Evolutionary conservation across 306 rosid genomes (phyloP).

Genomic region (Mimosa pudica): DNA sequence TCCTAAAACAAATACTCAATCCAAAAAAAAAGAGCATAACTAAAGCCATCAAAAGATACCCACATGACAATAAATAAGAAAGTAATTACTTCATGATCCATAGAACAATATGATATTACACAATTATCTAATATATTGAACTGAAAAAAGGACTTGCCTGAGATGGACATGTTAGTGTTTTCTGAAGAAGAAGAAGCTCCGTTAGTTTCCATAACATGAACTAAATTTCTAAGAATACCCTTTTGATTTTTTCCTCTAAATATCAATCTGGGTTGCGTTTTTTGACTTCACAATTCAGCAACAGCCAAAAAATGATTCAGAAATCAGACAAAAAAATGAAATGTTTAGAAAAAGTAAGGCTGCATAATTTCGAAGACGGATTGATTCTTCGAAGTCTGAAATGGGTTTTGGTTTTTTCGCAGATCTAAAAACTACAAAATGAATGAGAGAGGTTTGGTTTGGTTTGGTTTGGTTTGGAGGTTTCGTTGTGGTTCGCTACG

Average conservation of each 20-base stretch:
- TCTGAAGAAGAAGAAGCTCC: constrained; percentile 33
- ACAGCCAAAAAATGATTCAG: constrained; percentile 15
- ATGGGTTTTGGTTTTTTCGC: background rate
- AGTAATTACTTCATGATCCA: background rate
- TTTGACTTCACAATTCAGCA: constrained; percentile 20
- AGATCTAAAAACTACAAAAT: constrained; percentile 38
- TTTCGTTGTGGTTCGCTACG: constrained; percentile 7
- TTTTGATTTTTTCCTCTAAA: background rate
- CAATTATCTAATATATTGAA: background rate
- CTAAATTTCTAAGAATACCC: constrained; percentile 1
- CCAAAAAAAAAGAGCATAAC: constrained; percentile 2
- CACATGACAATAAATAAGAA: background rate
- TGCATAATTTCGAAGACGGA: background rate
- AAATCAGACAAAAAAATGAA: background rate
- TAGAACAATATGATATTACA: too few species aligned
- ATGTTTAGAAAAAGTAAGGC: background rate
- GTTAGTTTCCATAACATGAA: constrained; percentile 16
- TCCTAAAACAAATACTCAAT: constrained; percentile 7
- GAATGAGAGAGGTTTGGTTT: background rate
- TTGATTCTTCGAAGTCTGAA: background rate
- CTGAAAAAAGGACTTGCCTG: constrained; percentile 39
- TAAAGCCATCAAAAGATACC: background rate
- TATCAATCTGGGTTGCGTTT: constrained; percentile 2
- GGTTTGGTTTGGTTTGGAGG: too few species aligned
- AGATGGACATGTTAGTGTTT: constrained; percentile 35